phyloP scores from a whole-genome alignment of 2,329 filamentous ascomycete species.

The Sporothrix pseudoabietina region DNA sequence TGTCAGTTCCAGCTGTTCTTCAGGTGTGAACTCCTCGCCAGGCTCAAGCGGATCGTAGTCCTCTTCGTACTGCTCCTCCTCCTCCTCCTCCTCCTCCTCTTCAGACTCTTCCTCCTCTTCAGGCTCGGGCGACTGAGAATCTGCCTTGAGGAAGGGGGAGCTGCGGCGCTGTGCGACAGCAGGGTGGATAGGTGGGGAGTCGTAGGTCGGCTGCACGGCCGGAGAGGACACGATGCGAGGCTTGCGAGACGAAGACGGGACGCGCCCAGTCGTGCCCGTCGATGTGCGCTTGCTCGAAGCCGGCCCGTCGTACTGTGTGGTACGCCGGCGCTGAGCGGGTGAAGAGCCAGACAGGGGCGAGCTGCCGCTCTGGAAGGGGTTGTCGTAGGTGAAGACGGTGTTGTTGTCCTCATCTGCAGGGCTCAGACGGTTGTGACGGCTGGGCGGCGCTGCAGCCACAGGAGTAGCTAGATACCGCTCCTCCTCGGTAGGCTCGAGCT shows the following conservation, averaged over 20 bases:
- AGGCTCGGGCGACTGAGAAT: constrained; percentile 13
- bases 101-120: constrained; percentile 21
- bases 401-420: constrained; percentile 49
- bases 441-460: constrained; percentile 55
- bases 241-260: constrained; percentile 16
- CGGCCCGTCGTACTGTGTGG: constrained; percentile 17
- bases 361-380: constrained; percentile 88
- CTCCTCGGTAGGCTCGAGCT: constrained; percentile 57
- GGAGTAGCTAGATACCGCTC: constrained; percentile 48
- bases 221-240: constrained; percentile 28
- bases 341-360: constrained; percentile 57
- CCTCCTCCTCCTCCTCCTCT: background rate
- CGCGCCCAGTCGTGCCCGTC: constrained; percentile 1
- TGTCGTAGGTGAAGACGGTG: constrained; percentile 81
- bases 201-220: constrained; percentile 16
- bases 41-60: constrained; percentile 55
- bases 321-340: constrained; percentile 26
- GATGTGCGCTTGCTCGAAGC: constrained; percentile 3
- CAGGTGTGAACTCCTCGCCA: constrained; percentile 91
- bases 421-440: constrained; percentile 40
- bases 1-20: constrained; percentile 81
- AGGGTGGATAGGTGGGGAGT: constrained; percentile 10
- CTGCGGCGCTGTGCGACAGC: constrained; percentile 14
- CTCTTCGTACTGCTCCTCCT: constrained; percentile 35
- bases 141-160: constrained; percentile 24